Conservation (phyloP, 257 asterid species). For the Solanum paucissectum region DNA sequence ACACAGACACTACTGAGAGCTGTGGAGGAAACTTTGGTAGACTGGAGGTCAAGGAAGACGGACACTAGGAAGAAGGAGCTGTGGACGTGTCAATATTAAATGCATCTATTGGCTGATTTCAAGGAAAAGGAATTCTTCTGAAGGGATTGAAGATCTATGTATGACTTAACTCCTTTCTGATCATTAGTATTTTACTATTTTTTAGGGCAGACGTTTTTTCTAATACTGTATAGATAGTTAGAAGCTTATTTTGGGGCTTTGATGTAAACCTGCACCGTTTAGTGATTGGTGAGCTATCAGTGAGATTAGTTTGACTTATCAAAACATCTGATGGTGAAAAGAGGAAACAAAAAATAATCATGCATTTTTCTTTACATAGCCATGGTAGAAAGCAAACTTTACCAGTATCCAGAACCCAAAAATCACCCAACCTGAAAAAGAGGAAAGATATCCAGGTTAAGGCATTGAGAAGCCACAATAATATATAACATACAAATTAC, state of each 20-base stretch:
- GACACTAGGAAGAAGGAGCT: not conserved
- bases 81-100: not conserved
- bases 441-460: not conserved
- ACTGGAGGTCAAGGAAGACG: not conserved
- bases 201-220: not conserved
- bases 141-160: not conserved
- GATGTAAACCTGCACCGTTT: not conserved
- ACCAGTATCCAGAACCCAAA: constrained; percentile 99
- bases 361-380: not conserved
- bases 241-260: not conserved
- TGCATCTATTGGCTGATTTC: not conserved
- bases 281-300: constrained; percentile 2
- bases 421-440: constrained; percentile 82
- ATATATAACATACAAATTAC: not conserved
- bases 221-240: not conserved
- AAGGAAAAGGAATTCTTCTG: not conserved
- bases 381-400: constrained; percentile 5
- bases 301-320: not conserved
- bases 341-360: not conserved
- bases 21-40: not conserved
- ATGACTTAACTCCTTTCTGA: not conserved
- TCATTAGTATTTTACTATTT: not conserved
- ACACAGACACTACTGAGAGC: not conserved
- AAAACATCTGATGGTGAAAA: not conserved
- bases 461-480: not conserved